Evolutionary conservation across 2,329 filamentous ascomycete species (phyloP).

Genomic region (Cytospora piceae): DNA sequence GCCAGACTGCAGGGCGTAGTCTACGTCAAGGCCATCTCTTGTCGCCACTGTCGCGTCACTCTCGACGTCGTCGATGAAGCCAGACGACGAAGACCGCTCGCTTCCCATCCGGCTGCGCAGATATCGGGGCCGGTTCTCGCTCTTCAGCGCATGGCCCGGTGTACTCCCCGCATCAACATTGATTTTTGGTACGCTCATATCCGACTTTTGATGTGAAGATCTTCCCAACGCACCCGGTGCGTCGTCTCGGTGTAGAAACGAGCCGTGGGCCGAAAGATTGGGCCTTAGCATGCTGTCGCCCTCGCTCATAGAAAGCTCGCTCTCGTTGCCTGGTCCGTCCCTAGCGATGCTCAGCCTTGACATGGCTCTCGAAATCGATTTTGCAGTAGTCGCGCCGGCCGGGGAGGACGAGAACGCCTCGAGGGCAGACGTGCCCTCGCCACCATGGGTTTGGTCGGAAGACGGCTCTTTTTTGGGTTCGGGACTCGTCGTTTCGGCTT

Average conservation of each 20-base stretch:
- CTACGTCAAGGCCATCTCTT: conserved; percentile 58
- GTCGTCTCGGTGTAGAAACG: conserved; percentile 35
- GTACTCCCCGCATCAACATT: conserved; percentile 51
- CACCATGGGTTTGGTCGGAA: conserved; percentile 25
- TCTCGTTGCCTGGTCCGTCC: conserved; percentile 31
- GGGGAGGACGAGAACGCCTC: conserved; percentile 62
- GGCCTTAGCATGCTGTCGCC: conserved; percentile 34
- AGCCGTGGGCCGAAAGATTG: conserved; percentile 33
- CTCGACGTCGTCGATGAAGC: conserved; percentile 64
- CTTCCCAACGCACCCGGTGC: conserved; percentile 37
- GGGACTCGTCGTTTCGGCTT: conserved; percentile 8
- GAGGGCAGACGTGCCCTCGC: conserved; percentile 48
- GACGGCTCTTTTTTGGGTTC: conserved; percentile 26
- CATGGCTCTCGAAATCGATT: conserved; percentile 56
- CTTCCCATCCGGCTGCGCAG: conserved; percentile 61
- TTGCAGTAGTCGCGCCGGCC: conserved; percentile 57
- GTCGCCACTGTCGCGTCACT: conserved; percentile 69
- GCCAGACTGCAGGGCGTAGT: conserved; percentile 82
- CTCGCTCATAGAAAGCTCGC: conserved; percentile 30
- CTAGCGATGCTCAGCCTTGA: conserved; percentile 46
- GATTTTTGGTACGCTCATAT: conserved; percentile 38
- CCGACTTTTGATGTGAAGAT: conserved; percentile 41
- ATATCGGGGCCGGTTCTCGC: conserved; percentile 57
- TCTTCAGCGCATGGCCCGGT: conserved; percentile 51
- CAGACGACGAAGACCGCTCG: conserved; percentile 64